phyloP scores from a whole-genome alignment of 108 stramenopile species.

The Nannochloropsis oceanica region DNA sequence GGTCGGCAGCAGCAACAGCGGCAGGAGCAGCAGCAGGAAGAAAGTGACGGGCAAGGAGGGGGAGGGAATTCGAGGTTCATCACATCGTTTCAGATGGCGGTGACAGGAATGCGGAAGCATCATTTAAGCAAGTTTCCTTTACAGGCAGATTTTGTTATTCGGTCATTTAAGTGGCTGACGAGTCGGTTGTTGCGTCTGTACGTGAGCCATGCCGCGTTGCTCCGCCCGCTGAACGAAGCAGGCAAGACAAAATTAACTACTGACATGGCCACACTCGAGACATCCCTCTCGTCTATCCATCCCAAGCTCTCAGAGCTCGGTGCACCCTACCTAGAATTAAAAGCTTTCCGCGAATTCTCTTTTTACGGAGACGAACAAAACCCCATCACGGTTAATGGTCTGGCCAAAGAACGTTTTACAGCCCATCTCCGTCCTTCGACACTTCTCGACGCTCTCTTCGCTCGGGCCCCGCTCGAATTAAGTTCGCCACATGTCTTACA shows the following conservation, averaged over 20 bases:
- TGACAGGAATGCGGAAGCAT: background rate
- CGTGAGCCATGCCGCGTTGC: conserved; percentile 12
- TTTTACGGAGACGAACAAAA: background rate
- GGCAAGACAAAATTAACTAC: conserved; percentile 13
- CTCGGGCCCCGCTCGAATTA: conserved; percentile 10
- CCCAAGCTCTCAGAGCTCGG: conserved; percentile 17
- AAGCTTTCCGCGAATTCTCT: conserved; percentile 4
- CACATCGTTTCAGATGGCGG: background rate
- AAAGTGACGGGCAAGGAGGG: background rate
- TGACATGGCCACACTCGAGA: conserved; percentile 23
- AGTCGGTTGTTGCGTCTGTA: conserved; percentile 1
- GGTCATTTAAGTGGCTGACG: conserved; percentile 1
- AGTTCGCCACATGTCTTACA: conserved; percentile 1
- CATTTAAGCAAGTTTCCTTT: background rate
- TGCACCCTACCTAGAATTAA: conserved; percentile 1
- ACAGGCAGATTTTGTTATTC: conserved; percentile 1
- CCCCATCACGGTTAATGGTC: background rate
- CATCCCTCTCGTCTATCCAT: conserved; percentile 5
- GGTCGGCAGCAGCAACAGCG: background rate
- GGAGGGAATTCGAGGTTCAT: background rate
- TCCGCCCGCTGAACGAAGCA: conserved; percentile 9
- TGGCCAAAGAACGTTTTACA: conserved; percentile 8
- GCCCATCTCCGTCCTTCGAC: conserved; percentile 14
- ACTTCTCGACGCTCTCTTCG: conserved; percentile 10
- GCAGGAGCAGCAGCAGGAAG: no score